These are phyloP conservation scores for Xenosphaeropsis pyriputrescens DNA, from an alignment of 2,329 filamentous ascomycete species.

Conservation along the genomic window DNA sequence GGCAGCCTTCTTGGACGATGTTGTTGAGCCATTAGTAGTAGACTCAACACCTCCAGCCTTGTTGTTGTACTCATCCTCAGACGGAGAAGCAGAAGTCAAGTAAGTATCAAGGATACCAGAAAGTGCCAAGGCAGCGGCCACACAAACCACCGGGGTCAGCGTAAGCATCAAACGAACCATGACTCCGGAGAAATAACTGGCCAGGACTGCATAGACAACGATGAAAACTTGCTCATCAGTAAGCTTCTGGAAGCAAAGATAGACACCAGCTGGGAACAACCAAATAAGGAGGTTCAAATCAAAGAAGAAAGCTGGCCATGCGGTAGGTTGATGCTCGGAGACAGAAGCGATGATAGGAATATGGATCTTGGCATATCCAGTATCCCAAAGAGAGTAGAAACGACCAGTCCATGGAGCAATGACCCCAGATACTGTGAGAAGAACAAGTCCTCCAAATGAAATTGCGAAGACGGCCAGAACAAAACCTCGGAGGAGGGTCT, in stretches of 20 bases:
- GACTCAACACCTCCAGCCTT: constrained; percentile 18
- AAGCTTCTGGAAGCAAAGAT: constrained; percentile 91
- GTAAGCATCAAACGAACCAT: constrained; percentile 99
- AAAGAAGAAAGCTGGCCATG: constrained; percentile 99
- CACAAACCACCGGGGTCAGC: constrained; percentile 88
- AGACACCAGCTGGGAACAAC: constrained; percentile 97
- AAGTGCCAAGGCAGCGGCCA: constrained; percentile 76
- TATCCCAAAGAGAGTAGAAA: constrained; percentile 99
- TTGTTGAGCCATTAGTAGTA: constrained; percentile 20
- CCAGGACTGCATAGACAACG: constrained; percentile 91
- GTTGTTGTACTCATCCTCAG: constrained; percentile 24
- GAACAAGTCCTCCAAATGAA: constrained; percentile 61
- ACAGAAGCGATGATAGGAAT: constrained; percentile 99
- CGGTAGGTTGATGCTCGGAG: constrained; percentile 96
- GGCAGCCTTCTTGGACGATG: constrained; percentile 35
- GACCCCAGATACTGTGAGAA: constrained; percentile 76
- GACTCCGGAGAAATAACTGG: constrained; percentile 96
- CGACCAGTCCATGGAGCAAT: constrained; percentile 97
- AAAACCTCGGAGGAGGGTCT: constrained; percentile 68
- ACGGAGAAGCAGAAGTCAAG: constrained; percentile 50
- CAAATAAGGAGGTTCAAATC: constrained; percentile 97
- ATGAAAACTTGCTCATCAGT: constrained; percentile 96
- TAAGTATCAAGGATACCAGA: constrained; percentile 86
- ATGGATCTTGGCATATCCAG: constrained; percentile 95
- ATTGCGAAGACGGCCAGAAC: constrained; percentile 62